These are phyloP conservation scores for Penicillium palitans DNA, from an alignment of 2,329 filamentous ascomycete species.

Conservation along the genomic window DNA sequence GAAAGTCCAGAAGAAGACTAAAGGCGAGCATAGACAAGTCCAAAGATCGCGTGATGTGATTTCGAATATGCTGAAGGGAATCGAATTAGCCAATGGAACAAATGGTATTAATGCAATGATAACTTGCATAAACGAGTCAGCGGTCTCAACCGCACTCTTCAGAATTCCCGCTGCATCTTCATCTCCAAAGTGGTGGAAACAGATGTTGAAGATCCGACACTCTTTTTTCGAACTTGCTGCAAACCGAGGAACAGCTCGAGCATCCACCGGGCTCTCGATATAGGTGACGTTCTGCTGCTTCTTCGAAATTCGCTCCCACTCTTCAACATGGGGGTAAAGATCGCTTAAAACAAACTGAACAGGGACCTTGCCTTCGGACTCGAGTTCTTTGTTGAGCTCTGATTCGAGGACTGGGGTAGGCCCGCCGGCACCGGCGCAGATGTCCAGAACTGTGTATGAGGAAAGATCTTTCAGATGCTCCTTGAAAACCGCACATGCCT, in stretches of 20 bases:
- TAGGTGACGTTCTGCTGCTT: slow-evolving; percentile 60
- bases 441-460: slow-evolving; percentile 68
- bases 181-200: slow-evolving; percentile 77
- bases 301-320: slow-evolving; percentile 58
- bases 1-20: slow-evolving; percentile 34
- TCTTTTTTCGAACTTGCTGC: slow-evolving; percentile 49
- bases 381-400: slow-evolving; percentile 53
- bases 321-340: slow-evolving; percentile 62
- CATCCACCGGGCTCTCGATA: slow-evolving; percentile 64
- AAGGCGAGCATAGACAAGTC: slow-evolving; percentile 26
- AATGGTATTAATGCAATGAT: too few species aligned
- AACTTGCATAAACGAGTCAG: slow-evolving; percentile 29
- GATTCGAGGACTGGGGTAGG: slow-evolving; percentile 66
- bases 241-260: slow-evolving; percentile 47
- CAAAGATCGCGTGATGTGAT: slow-evolving; percentile 16
- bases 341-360: slow-evolving; percentile 66
- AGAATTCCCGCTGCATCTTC: slow-evolving; percentile 61
- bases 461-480: slow-evolving; percentile 48
- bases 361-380: slow-evolving; percentile 21
- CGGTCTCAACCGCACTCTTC: slow-evolving; percentile 45
- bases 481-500: slow-evolving; percentile 15
- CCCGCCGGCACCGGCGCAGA: slow-evolving; percentile 73
- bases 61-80: slow-evolving; percentile 17
- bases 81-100: neutral
- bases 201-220: slow-evolving; percentile 70